A percentile compares a stretch with the other conserved stretches of the same genome.
Evolutionary conservation across 768 basidiomycete species (phyloP).

Genomic region (Lactarius tabidus): DNA sequence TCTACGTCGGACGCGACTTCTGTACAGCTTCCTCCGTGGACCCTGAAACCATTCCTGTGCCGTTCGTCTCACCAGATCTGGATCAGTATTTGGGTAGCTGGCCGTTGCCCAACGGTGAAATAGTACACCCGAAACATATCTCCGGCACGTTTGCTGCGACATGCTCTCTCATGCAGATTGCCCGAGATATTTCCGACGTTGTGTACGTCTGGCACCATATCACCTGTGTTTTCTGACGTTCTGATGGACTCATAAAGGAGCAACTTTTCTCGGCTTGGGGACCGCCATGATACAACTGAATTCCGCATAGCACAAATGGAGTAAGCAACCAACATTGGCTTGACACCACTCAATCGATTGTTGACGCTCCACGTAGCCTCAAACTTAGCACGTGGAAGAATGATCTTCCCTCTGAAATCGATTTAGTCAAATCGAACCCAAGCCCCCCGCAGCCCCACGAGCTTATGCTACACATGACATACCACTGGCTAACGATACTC

Average conservation of each 20-base stretch:
- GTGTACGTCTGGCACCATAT: constrained; percentile 12
- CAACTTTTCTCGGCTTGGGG: constrained; percentile 22
- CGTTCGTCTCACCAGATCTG: constrained; percentile 46
- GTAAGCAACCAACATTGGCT: constrained; percentile 3
- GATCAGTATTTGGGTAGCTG: constrained; percentile 47
- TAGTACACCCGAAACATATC: constrained; percentile 13
- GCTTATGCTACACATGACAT: constrained; percentile 26
- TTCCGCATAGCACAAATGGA: constrained; percentile 25
- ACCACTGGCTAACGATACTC: constrained; percentile 23
- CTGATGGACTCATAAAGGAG: constrained; percentile 15
- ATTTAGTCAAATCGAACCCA: constrained; percentile 19
- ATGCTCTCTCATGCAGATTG: constrained; percentile 25
- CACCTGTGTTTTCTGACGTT: neutral
- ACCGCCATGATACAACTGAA: constrained; percentile 17
- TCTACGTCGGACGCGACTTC: constrained; percentile 63
- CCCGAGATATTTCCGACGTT: constrained; percentile 20
- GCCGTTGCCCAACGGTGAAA: constrained; percentile 33
- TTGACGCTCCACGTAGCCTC: constrained; percentile 6
- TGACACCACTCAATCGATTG: neutral
- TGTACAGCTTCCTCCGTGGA: constrained; percentile 41
- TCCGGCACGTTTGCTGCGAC: constrained; percentile 24
- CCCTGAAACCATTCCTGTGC: constrained; percentile 40
- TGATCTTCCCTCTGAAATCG: constrained; percentile 21
- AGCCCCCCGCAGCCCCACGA: constrained; percentile 21
- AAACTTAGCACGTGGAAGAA: constrained; percentile 26